Evolutionary conservation across 2,329 filamentous ascomycete species (phyloP), one percentile per base, ranked within the genome.

Genomic region (Botrytis tulipae): DNA sequence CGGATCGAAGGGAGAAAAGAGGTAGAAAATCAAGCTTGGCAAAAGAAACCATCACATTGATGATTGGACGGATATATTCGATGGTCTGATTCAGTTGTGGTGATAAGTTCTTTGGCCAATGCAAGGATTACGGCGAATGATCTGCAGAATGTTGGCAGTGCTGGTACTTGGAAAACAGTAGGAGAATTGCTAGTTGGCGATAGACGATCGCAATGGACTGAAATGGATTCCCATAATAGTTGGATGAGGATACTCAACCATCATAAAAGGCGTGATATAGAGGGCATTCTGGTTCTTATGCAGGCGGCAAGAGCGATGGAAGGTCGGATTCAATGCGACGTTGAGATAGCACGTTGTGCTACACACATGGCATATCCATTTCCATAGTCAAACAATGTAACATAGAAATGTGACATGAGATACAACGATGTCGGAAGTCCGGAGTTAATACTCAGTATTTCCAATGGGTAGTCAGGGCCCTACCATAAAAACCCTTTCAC

Each of bases 371-470:
- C 46, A 68, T 29, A 54, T 54, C 2, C 16, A 40, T 67, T 40
- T 40, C 65, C 65, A 68, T 2, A 22, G 25, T 54, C n/a, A 8
- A 67, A 67, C 35, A 48, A 51, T 51, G 44, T 35, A 67, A 42
- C 32, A 54, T 54, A 40, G 22, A 40, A 54, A 68, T 54, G 65
- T 68, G 46, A 68, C 65, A 68, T 48, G 25, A 68, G 12, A 37
- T 68, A 29, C 14, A 16, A 42, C 12, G 14, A 29, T 68, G 8
- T 35, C 65, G 65, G 32, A 40, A 54, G 2, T 68, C 29, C 46
- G 46, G 65, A 68, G 35, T 40, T 40, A 14, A 25, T 20, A 20
- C n/a, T 57, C 3, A 57, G 51, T 16, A 14, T 57, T 57, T 18
- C 14, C 14, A 29, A 29, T 57, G 16, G 51, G 51, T 57, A 57